These are phyloP conservation scores for Saturnispora diversa DNA, from an alignment of 805 yeast species.

Conservation along the genomic window DNA sequence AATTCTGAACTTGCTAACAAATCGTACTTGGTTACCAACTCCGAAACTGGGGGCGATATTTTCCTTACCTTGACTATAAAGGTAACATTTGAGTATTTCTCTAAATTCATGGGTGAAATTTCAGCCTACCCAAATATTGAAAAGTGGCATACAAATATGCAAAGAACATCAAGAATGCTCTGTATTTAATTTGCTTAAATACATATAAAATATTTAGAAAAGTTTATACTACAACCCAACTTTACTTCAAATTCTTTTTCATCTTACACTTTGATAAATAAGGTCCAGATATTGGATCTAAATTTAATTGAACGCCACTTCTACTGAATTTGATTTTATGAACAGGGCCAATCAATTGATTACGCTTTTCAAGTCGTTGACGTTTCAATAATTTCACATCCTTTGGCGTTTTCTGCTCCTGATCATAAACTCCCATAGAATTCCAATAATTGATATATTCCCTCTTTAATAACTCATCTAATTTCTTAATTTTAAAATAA, in stretches of 20 bases:
- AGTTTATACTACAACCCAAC: no score
- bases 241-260: no score
- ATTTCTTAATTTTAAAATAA: slow-evolving; percentile 33
- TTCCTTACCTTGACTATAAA: background rate
- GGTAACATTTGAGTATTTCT: background rate
- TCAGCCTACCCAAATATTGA: slow-evolving; percentile 33
- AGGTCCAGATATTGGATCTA: slow-evolving; percentile 33
- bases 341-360: slow-evolving; percentile 30
- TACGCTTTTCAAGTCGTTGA: slow-evolving; percentile 14
- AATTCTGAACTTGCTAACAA: slow-evolving; percentile 3
- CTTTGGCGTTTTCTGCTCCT: slow-evolving; percentile 3
- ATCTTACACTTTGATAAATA: slow-evolving; percentile 10
- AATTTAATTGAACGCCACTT: slow-evolving; percentile 32
- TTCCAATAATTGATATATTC: slow-evolving; percentile 4
- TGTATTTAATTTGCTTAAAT: background rate
- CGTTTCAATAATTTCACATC: slow-evolving; percentile 1
- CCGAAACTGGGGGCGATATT: slow-evolving; percentile 8
- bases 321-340: slow-evolving; percentile 30
- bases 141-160: no score
- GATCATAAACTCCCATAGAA: slow-evolving; percentile 1
- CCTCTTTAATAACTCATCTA: slow-evolving; percentile 26
- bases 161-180: no score
- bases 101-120: background rate
- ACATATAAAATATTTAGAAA: background rate
- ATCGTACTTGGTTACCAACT: slow-evolving; percentile 1